These are phyloP conservation scores for Chaetomiaceae sp. DNA, from an alignment of 2,329 filamentous ascomycete species.

Conservation along the genomic window DNA sequence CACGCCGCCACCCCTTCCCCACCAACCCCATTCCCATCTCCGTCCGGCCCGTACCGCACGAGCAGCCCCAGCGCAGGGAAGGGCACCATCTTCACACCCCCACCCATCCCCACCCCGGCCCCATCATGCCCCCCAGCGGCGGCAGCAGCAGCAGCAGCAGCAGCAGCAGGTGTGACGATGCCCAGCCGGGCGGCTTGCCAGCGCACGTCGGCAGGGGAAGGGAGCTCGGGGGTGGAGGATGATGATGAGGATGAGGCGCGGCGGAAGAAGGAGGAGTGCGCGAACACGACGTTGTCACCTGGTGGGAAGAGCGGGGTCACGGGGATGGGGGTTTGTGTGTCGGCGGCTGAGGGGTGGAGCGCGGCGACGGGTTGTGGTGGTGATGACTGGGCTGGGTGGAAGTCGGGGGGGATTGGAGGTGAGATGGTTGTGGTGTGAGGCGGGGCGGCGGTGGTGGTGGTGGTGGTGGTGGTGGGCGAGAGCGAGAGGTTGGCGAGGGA, in stretches of 20 bases:
- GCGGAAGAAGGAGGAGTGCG: conserved; percentile 19
- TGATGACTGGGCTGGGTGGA: neutral
- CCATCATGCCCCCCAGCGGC: neutral
- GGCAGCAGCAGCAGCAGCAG: neutral
- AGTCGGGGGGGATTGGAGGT: neutral
- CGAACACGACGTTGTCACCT: conserved; percentile 20
- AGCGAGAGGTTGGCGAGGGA: conserved; percentile 6
- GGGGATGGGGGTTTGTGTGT: neutral
- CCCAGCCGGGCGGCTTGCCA: neutral
- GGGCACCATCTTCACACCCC: neutral
- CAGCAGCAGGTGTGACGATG: neutral
- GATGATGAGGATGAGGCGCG: neutral
- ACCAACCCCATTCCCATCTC: too few relatives aligned
- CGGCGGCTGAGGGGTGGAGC: neutral
- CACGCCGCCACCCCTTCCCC: neutral
- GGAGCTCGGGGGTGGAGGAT: conserved; percentile 7
- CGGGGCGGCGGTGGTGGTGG: neutral
- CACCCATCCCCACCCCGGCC: neutral
- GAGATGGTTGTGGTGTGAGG: neutral
- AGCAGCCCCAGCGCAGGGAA: conserved; percentile 10
- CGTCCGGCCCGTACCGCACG: conserved; percentile 12
- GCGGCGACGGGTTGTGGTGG: neutral
- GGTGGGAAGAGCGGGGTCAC: conserved; percentile 16
- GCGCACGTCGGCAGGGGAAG: conserved; percentile 9
- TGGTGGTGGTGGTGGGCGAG: too few relatives aligned